Base-by-base conservation (phyloP, 2,329 filamentous ascomycete species). In the Coniella lustricola region DNA sequence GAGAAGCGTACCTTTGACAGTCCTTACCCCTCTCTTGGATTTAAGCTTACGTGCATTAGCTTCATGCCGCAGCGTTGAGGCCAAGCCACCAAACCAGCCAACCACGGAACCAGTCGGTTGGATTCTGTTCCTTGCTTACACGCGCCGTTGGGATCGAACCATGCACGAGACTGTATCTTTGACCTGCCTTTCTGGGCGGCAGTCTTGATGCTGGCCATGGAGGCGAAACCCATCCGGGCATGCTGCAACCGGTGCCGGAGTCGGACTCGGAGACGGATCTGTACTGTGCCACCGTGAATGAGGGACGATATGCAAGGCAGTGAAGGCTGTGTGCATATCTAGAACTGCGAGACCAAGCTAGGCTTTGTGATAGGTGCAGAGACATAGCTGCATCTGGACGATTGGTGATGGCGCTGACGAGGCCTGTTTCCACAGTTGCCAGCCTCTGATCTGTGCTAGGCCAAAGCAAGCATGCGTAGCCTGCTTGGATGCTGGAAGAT, bases 81-180 rank as follows among this genome's bases (percentile, higher is more conserved):
- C 36, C 25, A 16, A 18, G 37, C 18, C 13, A 14, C 25, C 13
- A 4, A 20, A 12, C 13, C 29, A n/a, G 14, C 46, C 42, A 37
- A 35, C 25, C 22, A 38, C 25, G 37, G 29, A 39, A 39, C 22
- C 21, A 13, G n/a, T 38, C 50, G 50, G 50, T 43, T 20, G 47
- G 47, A 52, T 52, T 29, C 50, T 52, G 47, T 22, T 21, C 50
- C 50, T 50, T 50, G 50, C 50, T 52, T 45, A 52, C 38, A 37
- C 31, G n/a, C 18, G 25, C 16, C 13, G 31, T n/a, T n/a, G n/a
- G n/a, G n/a, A 32, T 14, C 22, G 22, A 31, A 25, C 22, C 39
- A 32, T 38, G 39, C 25, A 22, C 48, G 44, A 9, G 12, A 21
- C 9, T 31, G 3, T 21, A 17, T 46, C 38, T 21, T 14, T 21